Evolutionary conservation across 2,329 filamentous ascomycete genomes (phyloP), one percentile per base, ranked within the genome.

Genomic region (Neospermospora avenae): DNA sequence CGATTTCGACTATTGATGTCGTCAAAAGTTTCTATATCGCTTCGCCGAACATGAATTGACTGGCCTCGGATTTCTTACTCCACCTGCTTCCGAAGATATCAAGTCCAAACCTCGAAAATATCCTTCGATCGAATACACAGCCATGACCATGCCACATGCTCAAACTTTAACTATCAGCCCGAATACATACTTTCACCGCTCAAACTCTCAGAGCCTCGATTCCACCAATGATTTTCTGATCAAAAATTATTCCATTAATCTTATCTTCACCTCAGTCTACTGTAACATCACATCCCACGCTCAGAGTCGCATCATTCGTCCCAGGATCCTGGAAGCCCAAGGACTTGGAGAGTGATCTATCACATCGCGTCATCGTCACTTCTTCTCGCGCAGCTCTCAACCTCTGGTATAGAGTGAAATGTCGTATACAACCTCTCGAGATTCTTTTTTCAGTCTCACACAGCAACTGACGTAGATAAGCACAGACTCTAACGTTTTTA

Each of bases 261-360:
- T 57, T 60, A 60, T 60, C 58, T 57, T 48, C 57, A 55, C 57
- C 49, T 59, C 51, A 39, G n/a, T n/a, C n/a, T n/a, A n/a, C 0
- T 49, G 46, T 25, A 48, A 31, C n/a, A 20, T 39, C 37, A 53
- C 54, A 24, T 57, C 58, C 48, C 46, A 53, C 48, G 18, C 25
- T 34, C 25, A 54, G 48, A 48, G 45, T 60, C 14, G 53, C 58
- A 60, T 60, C 48, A 54, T 53, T 42, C 34, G 28, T 57, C 53
- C 53, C 58, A 60, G 57, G 54, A 54, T 60, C 54, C 48, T 18
- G 25, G 41, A 14, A 42, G 16, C 22, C 39, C 31, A 18, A 51
- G 35, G 53, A 57, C 46, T 20, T 53, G 58, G 53, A 34, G 46
- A 8, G 4, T 49, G 57, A 49, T 39, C 49, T 41, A 20, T 59